Evolutionary conservation across 2,329 filamentous ascomycete genomes (phyloP), one percentile per base, ranked within the genome.

Genomic region (Talaromyces sp.): DNA sequence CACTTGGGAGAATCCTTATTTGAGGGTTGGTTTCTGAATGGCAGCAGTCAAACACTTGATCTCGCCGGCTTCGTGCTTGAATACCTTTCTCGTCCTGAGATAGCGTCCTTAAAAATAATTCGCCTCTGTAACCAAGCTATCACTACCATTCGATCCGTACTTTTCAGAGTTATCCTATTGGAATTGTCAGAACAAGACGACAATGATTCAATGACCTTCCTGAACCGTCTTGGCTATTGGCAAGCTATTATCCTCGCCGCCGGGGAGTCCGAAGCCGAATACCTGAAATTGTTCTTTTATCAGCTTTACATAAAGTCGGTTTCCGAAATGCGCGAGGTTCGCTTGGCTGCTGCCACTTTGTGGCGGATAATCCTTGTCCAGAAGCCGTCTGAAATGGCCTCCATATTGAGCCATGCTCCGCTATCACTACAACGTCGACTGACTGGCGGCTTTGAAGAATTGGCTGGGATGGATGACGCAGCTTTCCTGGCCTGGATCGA

Each of bases 21-120:
- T 64, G 94, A 97, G 73, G 94, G 94, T 15, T 97, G 92, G 90
- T 97, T 97, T 68, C 84, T 97, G 62, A 88, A 94, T 63, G 93
- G 93, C 1, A 89, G 89, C 1, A 89, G 91, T 65, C 81, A 85
- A 3, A 82, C 94, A 64, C 81, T 97, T 33, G 92, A 97, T 66
- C 95, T 97, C 66, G 83, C 87, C 3, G 94, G 93, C 1, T 86
- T 87, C 55, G 75, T 97, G 6, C 75, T 99, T 6, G 94, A 99
- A 69, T 93, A 96, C 66, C 78, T 99, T 3, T 91, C 96, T 69
- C 84, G 89, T 9, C 88, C 92, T 0, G 90, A 96, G 13, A 80
- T 99, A 36, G 84, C 90, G 0, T 80, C 80, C 10, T 76, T 93
- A 63, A 99, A 97, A 73, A 90, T 85, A 40, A 91, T 99, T 7